Base-by-base conservation (phyloP, 352 stramenopile genomes). In the Blastocystis sp. region DNA sequence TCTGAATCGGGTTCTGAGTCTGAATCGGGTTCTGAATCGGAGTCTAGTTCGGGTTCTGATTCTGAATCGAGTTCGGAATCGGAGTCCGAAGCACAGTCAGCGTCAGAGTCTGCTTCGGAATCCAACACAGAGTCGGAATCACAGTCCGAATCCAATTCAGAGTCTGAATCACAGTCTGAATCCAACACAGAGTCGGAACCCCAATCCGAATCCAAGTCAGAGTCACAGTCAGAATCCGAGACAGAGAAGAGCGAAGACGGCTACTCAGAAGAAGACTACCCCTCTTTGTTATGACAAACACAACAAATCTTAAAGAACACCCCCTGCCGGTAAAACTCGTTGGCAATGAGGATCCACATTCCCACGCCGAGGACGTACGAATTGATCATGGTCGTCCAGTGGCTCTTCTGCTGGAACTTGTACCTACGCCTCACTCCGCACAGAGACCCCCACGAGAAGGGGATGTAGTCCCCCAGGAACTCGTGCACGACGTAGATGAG, bases 401-500 rank as follows among this genome's bases (percentile, higher is more conserved):
- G 78, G 6, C 10, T 79, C n/a, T 34, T 57, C 54, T 38, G 38
- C n/a, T 88, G 7, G 52, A 88, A 88, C 11, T 76, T 10, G 57
- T 88, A 88, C n/a, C 70, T 80, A 80, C 28, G n/a, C 28, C 10
- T 80, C 28, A 66, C 28, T 48, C 1, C n/a, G 10, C 60, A 64
- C 28, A 68, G 7, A n/a, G 17, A 65, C 4, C 11, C 11, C 10
- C n/a, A 80, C 43, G 64, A 63, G 28, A 88, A 88, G 3, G 78
- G 78, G 1, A 88, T 77, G 52, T 79, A 79, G 4, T 21, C 45
- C 17, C 52, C 43, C 17, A 76, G 43, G 43, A 88, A 79, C 48
- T 88, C 78, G 48, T 88, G 78, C 4, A 88, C 54, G 10, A 88
- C 57, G 38, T 88, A 88, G 28, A 88, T 79, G n/a, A 88, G 28